phyloP scores from a whole-genome alignment of 2,329 filamentous ascomycete species.

The Monosporascus sp. region DNA sequence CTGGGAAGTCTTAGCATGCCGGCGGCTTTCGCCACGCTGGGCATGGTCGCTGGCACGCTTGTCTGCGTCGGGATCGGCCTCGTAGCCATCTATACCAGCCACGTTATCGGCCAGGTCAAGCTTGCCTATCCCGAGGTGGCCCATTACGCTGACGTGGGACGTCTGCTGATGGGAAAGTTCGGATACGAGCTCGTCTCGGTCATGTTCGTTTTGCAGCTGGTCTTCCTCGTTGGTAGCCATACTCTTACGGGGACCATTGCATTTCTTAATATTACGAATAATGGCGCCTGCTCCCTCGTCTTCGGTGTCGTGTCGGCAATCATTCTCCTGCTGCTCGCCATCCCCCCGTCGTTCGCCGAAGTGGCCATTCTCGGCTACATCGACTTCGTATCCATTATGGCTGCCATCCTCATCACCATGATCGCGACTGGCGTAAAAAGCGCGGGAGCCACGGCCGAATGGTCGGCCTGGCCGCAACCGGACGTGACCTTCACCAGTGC shows the following conservation, averaged over 20 bases:
- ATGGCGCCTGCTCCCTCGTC: constrained; percentile 52
- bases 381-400: constrained; percentile 54
- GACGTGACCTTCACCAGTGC: constrained; percentile 38
- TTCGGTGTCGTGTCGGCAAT: constrained; percentile 52
- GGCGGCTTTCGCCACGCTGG: constrained; percentile 45
- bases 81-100: constrained; percentile 43
- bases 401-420: constrained; percentile 55
- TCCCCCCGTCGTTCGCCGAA: constrained; percentile 55
- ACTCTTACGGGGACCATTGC: constrained; percentile 57
- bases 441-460: constrained; percentile 16
- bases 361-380: constrained; percentile 53
- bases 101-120: constrained; percentile 41
- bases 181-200: constrained; percentile 50
- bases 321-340: constrained; percentile 46
- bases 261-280: constrained; percentile 52
- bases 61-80: constrained; percentile 37
- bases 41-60: constrained; percentile 47
- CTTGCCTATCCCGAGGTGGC: constrained; percentile 25
- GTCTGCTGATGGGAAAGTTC: constrained; percentile 46
- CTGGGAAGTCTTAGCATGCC: constrained; percentile 49
- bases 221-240: constrained; percentile 62
- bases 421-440: constrained; percentile 46
- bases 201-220: constrained; percentile 50
- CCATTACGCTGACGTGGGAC: constrained; percentile 49
- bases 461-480: constrained; percentile 27